A percentile compares a stretch with the other conserved stretches of the same genome.
phyloP scores from a whole-genome alignment of 2,329 filamentous ascomycete species.

The Fusarium poae region DNA sequence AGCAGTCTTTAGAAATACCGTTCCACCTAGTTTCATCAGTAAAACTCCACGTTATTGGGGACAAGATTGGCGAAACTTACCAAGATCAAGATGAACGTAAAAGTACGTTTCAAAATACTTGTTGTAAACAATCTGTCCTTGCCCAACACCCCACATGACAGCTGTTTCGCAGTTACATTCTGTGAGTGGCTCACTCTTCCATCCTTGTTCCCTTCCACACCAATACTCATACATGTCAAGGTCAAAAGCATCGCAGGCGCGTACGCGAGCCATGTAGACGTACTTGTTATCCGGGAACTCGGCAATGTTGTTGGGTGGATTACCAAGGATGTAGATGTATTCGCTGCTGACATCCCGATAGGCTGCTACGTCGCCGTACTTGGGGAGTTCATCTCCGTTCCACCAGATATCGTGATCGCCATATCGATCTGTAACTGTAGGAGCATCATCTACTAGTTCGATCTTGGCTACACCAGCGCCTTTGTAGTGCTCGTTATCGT shows the following conservation, averaged over 20 bases:
- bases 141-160: constrained; percentile 55
- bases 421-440: constrained; percentile 53
- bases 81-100: constrained; percentile 50
- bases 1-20: constrained; percentile 31
- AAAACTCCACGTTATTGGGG: fast-evolving
- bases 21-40: constrained; percentile 14
- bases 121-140: constrained; percentile 57
- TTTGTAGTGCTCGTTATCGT: constrained; percentile 51
- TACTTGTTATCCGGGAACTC: constrained; percentile 48
- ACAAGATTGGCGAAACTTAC: constrained; percentile 3
- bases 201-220: constrained; percentile 56
- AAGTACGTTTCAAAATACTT: constrained; percentile 53
- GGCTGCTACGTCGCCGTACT: constrained; percentile 56
- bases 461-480: constrained; percentile 56
- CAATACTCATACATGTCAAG: constrained; percentile 57
- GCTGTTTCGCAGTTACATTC: constrained; percentile 54
- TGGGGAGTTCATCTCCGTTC: constrained; percentile 48
- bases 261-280: constrained; percentile 55
- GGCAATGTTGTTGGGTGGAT: constrained; percentile 51
- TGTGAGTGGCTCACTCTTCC: constrained; percentile 52
- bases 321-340: constrained; percentile 57
- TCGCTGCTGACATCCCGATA: constrained; percentile 56
- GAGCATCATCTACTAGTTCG: constrained; percentile 51
- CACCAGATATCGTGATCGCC: constrained; percentile 53
- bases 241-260: constrained; percentile 54